phyloP scores from a whole-genome alignment of 345 rosid species.

The Turnera subulata region DNA sequence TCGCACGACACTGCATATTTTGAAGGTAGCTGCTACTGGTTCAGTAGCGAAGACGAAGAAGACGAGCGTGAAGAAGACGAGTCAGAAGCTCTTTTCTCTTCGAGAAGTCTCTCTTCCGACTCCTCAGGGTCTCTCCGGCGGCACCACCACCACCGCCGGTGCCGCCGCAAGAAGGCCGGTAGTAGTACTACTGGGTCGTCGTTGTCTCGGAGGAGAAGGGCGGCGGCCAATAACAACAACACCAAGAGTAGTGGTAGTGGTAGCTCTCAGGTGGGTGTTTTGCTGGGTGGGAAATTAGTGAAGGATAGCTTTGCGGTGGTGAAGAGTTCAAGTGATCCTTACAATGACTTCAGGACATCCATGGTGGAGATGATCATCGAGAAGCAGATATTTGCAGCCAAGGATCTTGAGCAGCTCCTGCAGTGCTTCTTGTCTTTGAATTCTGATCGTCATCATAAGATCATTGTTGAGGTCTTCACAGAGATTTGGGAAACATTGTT shows the following conservation, averaged over 20 bases:
- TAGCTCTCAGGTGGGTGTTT: slow-evolving; percentile 12
- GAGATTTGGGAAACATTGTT: slow-evolving; percentile 28
- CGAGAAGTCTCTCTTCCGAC: slow-evolving; percentile 64
- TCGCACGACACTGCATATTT: slow-evolving; percentile 42
- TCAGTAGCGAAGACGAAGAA: slow-evolving; percentile 58
- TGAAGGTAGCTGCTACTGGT: slow-evolving; percentile 49
- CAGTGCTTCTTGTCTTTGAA: slow-evolving; percentile 44
- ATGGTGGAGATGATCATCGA: slow-evolving; percentile 79
- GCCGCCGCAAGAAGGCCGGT: slow-evolving; percentile 3
- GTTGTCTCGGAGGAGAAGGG: neutral
- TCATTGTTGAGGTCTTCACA: slow-evolving; percentile 22
- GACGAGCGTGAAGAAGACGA: slow-evolving; percentile 19
- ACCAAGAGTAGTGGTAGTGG: neutral
- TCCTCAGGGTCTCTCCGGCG: slow-evolving; percentile 37
- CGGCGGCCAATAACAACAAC: neutral
- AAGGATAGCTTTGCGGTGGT: slow-evolving; percentile 81
- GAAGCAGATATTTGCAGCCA: slow-evolving; percentile 52
- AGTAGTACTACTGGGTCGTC: neutral
- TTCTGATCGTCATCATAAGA: slow-evolving; percentile 20
- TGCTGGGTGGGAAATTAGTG: slow-evolving; percentile 38
- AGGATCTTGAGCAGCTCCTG: slow-evolving; percentile 61
- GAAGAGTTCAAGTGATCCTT: slow-evolving; percentile 46
- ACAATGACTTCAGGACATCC: slow-evolving; percentile 59
- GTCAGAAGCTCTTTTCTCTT: slow-evolving; percentile 62
- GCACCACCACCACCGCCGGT: neutral